Evolutionary conservation across 257 asterid species (phyloP), one percentile per base, ranked within the genome.

Genomic region (Nyctanthes arbortristis): DNA sequence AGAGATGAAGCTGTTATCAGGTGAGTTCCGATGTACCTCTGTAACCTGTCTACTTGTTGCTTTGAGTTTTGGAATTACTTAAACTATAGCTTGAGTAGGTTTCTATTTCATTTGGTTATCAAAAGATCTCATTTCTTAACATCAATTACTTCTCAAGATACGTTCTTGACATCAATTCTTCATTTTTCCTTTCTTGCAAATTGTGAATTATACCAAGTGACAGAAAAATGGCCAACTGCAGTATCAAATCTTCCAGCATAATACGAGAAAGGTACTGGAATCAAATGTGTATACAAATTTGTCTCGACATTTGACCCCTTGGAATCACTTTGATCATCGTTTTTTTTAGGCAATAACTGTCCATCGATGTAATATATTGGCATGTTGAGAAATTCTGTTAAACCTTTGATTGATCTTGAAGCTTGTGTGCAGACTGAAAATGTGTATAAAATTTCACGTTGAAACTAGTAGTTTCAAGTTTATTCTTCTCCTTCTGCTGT

Each of bases 21-120:
- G 85, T 75, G 79, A 71, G 79, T 69, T 63, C 65, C 32, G 29
- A n/a, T 56, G 9, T 2, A 20, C 59, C 30, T 52, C 6, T 24
- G 18, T 61, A 20, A 10, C 30, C 16, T 22, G 30, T 24, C 55
- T 31, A n/a, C n/a, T n/a, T n/a, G n/a, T n/a, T n/a, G n/a, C n/a
- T n/a, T n/a, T n/a, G n/a, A n/a, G n/a, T n/a, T n/a, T n/a, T n/a
- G n/a, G n/a, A n/a, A n/a, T n/a, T n/a, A n/a, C n/a, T n/a, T n/a
- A n/a, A n/a, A n/a, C n/a, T n/a, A n/a, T n/a, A n/a, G n/a, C n/a
- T n/a, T n/a, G n/a, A n/a, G n/a, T n/a, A n/a, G n/a, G 4, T 28
- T 27, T 47, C 32, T 40, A 39, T 45, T 40, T 32, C 55, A 25
- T 13, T 39, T 69, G 13, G 43, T 31, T 4, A 31, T 20, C 0